Evolutionary conservation across 2,329 filamentous ascomycete genomes (phyloP), one percentile per base, ranked within the genome.

Genomic region (Cladorrhinum sp.): DNA sequence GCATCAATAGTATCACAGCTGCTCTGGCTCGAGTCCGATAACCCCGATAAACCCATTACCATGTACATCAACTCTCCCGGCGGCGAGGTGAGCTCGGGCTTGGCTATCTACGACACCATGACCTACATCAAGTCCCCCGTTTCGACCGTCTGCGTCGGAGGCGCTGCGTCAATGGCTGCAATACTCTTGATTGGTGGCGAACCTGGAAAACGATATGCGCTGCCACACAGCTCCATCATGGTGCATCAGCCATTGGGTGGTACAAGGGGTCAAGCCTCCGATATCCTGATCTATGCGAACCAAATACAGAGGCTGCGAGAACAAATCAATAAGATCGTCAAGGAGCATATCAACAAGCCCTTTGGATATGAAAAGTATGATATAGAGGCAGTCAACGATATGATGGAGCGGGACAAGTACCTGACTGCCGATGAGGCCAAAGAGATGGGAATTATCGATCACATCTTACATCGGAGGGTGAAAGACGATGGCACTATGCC

Each of bases 91-190:
- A 93, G 90, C 63, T 93, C 95, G 1, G 86, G 87, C 16, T 81
- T 90, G 62, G 93, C 95, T 24, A 98, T 99, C 70, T 99, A 99
- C 81, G 95, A 99, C 74, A 99, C 95, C 12, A 98, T 99, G 93
- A 87, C 89, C 68, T 99, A 99, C 75, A 98, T 99, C 72, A 87
- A 89, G 62, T 91, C 91, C 2, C 92, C 93, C 1, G 92, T 99
- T 0, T 93, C 90, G 49, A 99, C 95, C 0, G 95, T 99, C 27
- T 98, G 95, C 71, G 85, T 99, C 49, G 95, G 95, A 7, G 91
- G 96, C 70, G 95, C 96, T 0, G 93, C 95, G 1, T 95, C 90
- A 2, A 99, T 99, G 95, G 95, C 93, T 5, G 92, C 89, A 1
- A 81, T 99, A 23, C 80, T 99, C 1, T 85, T 99, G 0, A 89